Percentiles rank a stretch among this genome's conserved stretches.
phyloP scores from a whole-genome alignment of 108 stramenopile species.

The Nitzschia sp. region DNA sequence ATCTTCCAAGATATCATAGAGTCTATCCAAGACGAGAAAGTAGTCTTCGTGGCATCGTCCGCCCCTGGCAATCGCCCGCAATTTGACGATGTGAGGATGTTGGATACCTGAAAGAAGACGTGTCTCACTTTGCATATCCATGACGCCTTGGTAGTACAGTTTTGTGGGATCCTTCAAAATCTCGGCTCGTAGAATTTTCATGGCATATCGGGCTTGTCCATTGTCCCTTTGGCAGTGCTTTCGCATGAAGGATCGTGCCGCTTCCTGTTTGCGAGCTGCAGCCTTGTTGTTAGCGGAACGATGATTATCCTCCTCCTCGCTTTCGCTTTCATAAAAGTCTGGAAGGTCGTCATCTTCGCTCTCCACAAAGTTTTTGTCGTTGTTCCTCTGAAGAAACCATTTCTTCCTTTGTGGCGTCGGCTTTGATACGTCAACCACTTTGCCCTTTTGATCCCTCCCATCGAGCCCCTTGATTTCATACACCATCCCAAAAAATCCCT shows the following conservation, averaged over 20 bases:
- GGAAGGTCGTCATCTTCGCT: not conserved
- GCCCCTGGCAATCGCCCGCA: slow-evolving; percentile 22
- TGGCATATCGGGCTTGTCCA: slow-evolving; percentile 22
- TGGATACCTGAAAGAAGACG: slow-evolving; percentile 21
- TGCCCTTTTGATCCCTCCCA: not conserved
- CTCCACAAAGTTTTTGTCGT: not conserved
- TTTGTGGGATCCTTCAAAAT: slow-evolving; percentile 11
- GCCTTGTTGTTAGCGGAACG: not conserved
- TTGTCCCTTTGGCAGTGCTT: not conserved
- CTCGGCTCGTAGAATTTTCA: slow-evolving; percentile 26
- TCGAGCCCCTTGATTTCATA: slow-evolving; percentile 6
- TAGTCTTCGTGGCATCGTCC: slow-evolving; percentile 23
- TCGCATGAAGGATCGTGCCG: not conserved
- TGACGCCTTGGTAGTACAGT: slow-evolving; percentile 11
- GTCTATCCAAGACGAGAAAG: slow-evolving; percentile 70
- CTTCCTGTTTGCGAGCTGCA: not conserved
- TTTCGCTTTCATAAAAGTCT: not conserved
- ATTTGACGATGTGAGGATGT: slow-evolving; percentile 42
- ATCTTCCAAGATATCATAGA: slow-evolving; percentile 48
- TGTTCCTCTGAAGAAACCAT: not conserved
- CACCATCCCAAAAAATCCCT: slow-evolving; percentile 23
- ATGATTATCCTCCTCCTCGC: not conserved
- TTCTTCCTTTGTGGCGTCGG: not conserved
- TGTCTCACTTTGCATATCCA: slow-evolving; percentile 33
- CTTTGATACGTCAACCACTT: not conserved